Evolutionary conservation across 1,139 yeast species (phyloP), one percentile per base, ranked within the genome.

Genomic region (Pichia sp.): DNA sequence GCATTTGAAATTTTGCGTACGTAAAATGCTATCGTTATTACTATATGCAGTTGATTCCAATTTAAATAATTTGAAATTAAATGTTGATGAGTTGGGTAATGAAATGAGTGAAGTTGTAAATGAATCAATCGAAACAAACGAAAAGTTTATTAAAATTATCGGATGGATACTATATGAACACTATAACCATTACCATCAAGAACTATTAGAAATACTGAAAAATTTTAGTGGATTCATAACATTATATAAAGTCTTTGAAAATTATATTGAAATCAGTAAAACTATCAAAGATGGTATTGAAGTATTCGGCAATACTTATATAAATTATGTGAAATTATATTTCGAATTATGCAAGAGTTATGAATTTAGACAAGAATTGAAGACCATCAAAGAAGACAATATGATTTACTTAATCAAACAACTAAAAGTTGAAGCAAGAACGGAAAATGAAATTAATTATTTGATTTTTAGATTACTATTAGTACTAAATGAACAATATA

Each of bases 401-500:
- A 72, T 87, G 18, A 73, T 75, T 53, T 79, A 75, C 57, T 68
- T 86, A 46, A 74, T 84, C 50, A 66, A 74, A 3, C 74, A 78
- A 28, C 73, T 84, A 55, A 79, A 77, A 57, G 59, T 68, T 56
- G 70, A 74, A 56, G 72, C 76, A 61, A 79, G 79, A 45, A 80
- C 80, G 49, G 87, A 81, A 54, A 84, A 82, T 58, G 77, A 84
- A 46, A 76, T 79, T 54, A 87, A 88, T 50, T 82, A 82, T 58
- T 81, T 87, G 43, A 83, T 84, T 60, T 84, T 89, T 70, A 84
- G 84, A 62, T 71, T 87, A n/a, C 67, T 89, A 11, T 71, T 90
- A 46, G 80, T 88, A 3, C 72, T 90, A 25, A 89, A 89, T 65
- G 96, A 90, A 65, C 96, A 90, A 65, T 90, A 81, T 65, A 79